Evolutionary conservation across 768 basidiomycete species (phyloP), one percentile per base, ranked within the genome.

Genomic region (Floccularia luteovirens): DNA sequence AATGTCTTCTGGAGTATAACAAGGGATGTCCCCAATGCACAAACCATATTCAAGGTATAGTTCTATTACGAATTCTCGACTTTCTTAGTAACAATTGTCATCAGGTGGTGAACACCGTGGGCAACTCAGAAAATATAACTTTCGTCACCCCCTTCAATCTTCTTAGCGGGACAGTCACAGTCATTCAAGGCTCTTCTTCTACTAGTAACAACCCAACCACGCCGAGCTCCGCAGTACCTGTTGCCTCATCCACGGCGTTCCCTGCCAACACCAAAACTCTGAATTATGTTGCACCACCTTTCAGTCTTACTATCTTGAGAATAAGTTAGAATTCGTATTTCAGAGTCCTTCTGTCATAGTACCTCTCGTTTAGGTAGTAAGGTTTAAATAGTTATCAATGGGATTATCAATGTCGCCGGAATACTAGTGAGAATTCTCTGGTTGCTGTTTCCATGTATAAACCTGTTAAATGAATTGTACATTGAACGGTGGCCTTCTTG

Each of bases 1-100:
- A 63, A 64, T 0, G 47, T 74, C 4, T 61, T 69, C 51, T 77
- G 75, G 75, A 72, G 69, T 35, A 60, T 75, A 8, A 45, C 45
- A 4, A 7, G 24, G 5, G 14, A n/a, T 20, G 31, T 28, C 12
- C 7, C 24, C 5, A 5, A 5, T 5, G 5, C 38, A n/a, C 38
- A 39, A n/a, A 19, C 16, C 21, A 20, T 37, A 13, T 16, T 37
- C 8, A 37, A 37, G 22, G 36, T 37, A 28, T 14, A 8, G 14
- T 28, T 28, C 33, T 11, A 19, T 34, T 11, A 8, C 8, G 8
- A 34, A 11, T 8, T 8, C 17, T 19, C 19, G 19, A 19, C 10
- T 34, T 34, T 8, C 33, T 11, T 10, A 34, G 33, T 34, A 30
- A 30, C 27, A 30, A 10, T 34, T 17, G 10, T 17, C 8, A 10